Conservation (phyloP, 2,329 filamentous ascomycete genomes). For the Fusarium dlaminii region DNA sequence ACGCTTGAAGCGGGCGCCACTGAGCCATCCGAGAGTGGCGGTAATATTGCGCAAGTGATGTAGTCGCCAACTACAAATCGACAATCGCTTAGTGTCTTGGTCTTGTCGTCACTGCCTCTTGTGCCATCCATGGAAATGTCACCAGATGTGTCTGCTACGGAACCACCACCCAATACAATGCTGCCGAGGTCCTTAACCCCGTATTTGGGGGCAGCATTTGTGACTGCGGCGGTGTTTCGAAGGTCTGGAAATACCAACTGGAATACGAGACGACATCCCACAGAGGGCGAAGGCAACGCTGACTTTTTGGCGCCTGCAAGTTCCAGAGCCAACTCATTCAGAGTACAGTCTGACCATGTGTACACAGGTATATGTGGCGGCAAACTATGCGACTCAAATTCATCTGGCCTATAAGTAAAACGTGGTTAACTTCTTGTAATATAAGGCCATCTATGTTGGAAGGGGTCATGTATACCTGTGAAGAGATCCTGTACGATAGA, state of each 20-base stretch:
- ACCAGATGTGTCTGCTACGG: constrained; percentile 54
- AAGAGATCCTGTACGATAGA: constrained; percentile 79
- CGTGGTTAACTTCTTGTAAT: neutral
- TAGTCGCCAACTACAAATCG: constrained; percentile 91
- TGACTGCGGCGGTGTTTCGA: constrained; percentile 44
- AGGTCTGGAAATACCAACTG: constrained; percentile 87
- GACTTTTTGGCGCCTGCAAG: constrained; percentile 72
- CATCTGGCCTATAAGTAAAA: constrained; percentile 66
- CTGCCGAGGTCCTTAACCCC: constrained; percentile 84
- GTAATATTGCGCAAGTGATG: constrained; percentile 82
- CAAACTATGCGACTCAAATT: constrained; percentile 70
- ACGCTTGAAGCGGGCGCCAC: constrained; percentile 69
- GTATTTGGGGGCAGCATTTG: constrained; percentile 63
- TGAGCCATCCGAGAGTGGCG: constrained; percentile 77
- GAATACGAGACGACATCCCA: constrained; percentile 88
- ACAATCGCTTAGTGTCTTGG: constrained; percentile 79
- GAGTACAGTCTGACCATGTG: constrained; percentile 84
- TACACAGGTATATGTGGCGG: constrained; percentile 81
- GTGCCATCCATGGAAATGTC: constrained; percentile 48
- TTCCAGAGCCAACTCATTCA: constrained; percentile 82
- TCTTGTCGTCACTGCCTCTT: constrained; percentile 64
- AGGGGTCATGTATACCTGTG: constrained; percentile 63
- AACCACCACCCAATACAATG: constrained; percentile 75
- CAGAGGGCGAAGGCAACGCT: constrained; percentile 75
- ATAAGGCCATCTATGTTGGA: neutral